Conservation (phyloP, 768 basidiomycete species). For the Boletus pseudo-olivaceus region DNA sequence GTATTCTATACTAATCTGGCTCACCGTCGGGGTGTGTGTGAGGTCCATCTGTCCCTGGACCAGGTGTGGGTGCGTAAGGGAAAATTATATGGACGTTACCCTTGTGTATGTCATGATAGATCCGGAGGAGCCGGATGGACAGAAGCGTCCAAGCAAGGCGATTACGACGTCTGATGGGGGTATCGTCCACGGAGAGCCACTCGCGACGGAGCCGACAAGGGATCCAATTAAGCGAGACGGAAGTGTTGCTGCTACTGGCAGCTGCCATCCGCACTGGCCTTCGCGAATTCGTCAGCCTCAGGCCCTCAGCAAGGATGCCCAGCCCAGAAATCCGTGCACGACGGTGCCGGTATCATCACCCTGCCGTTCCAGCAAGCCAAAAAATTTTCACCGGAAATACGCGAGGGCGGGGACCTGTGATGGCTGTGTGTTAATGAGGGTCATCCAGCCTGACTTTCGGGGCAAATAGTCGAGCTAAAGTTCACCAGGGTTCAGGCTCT, state of each 20-base stretch:
- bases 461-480: slow-evolving; percentile 29
- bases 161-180: slow-evolving; percentile 16
- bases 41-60: slow-evolving; percentile 19
- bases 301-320: not conserved
- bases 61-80: slow-evolving; percentile 22
- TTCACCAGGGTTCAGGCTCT: slow-evolving; percentile 30
- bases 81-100: slow-evolving; percentile 22
- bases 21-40: slow-evolving; percentile 1
- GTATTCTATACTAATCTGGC: slow-evolving; percentile 31
- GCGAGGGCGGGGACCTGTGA: slow-evolving; percentile 38
- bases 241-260: slow-evolving; percentile 6
- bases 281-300: not conserved
- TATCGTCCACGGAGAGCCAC: not conserved
- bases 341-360: slow-evolving; percentile 11
- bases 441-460: slow-evolving; percentile 31
- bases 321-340: slow-evolving; percentile 3
- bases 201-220: slow-evolving; percentile 21
- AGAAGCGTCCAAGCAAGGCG: slow-evolving; percentile 8
- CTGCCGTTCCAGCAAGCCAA: slow-evolving; percentile 22
- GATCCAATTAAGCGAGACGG: slow-evolving; percentile 11
- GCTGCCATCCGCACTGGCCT: slow-evolving; percentile 1
- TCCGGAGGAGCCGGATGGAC: slow-evolving; percentile 12
- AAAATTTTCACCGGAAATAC: slow-evolving; percentile 37
- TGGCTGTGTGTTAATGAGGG: slow-evolving; percentile 37
- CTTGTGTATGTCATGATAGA: slow-evolving; percentile 23